A percentile compares a stretch with the other conserved stretches of the same genome.
Evolutionary conservation across 768 basidiomycete species (phyloP).

Genomic region (Fistulinella prunicolor): DNA sequence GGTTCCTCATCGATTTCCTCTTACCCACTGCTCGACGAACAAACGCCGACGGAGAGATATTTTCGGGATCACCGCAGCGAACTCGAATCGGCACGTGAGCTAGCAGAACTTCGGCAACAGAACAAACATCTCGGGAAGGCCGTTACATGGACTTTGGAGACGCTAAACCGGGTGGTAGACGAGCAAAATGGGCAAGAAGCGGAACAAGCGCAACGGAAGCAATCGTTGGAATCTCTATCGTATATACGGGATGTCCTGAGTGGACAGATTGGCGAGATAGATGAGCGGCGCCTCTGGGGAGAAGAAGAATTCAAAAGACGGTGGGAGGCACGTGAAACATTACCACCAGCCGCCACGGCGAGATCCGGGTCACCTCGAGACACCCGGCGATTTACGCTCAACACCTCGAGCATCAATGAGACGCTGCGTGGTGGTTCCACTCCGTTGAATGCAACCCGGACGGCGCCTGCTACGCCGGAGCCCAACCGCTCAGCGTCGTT

Average conservation of each 20-base stretch:
- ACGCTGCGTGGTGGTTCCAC: slow-evolving; percentile 20
- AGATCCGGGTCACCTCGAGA: slow-evolving; percentile 15
- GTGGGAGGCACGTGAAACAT: slow-evolving; percentile 29
- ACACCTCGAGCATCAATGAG: slow-evolving; percentile 20
- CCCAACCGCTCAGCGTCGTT: slow-evolving; percentile 20
- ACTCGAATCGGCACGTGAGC: slow-evolving; percentile 69
- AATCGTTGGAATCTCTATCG: slow-evolving; percentile 72
- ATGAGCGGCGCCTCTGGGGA: slow-evolving; percentile 64
- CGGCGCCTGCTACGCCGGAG: slow-evolving; percentile 2
- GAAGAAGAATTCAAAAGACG: slow-evolving; percentile 46
- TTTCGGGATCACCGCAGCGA: slow-evolving; percentile 68
- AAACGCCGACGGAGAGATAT: slow-evolving; percentile 53
- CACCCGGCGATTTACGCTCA: slow-evolving; percentile 13
- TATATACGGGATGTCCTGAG: slow-evolving; percentile 76
- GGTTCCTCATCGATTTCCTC: slow-evolving; percentile 40
- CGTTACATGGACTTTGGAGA: slow-evolving; percentile 71
- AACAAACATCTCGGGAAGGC: slow-evolving; percentile 69
- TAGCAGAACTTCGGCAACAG: slow-evolving; percentile 48
- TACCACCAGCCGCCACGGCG: slow-evolving; percentile 23
- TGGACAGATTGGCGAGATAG: slow-evolving; percentile 50
- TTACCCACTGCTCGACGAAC: slow-evolving; percentile 65
- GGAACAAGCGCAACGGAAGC: slow-evolving; percentile 44
- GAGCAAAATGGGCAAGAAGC: slow-evolving; percentile 35
- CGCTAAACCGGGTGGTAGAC: slow-evolving; percentile 54
- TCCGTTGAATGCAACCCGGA: slow-evolving; percentile 14